phyloP scores from a whole-genome alignment of 805 yeast genomes.

The Suhomyces xylopsoci region DNA sequence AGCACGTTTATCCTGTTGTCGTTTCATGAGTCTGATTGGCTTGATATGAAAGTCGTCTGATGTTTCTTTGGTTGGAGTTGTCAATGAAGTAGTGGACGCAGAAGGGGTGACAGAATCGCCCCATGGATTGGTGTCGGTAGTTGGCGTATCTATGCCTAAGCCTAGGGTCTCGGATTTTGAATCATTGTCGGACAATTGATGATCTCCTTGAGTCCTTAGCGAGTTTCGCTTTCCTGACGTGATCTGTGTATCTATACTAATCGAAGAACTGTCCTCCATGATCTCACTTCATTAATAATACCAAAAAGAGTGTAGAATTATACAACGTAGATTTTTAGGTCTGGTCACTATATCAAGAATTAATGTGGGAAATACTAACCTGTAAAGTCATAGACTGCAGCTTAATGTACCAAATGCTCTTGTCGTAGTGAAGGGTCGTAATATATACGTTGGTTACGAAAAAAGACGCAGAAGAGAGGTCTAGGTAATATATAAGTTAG shows the following conservation, averaged over 20 bases:
- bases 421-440: background rate
- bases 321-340: background rate
- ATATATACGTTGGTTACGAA: background rate
- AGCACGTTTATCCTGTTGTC: constrained; percentile 15
- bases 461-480: background rate
- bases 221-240: background rate
- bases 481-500: background rate
- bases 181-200: background rate
- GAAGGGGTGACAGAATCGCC: background rate
- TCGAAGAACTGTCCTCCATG: background rate
- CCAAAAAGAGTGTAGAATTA: background rate
- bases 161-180: constrained; percentile 3
- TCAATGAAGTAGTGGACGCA: background rate
- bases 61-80: constrained; percentile 4
- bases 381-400: background rate
- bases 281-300: background rate
- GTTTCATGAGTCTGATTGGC: constrained; percentile 29
- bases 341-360: background rate
- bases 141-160: constrained; percentile 6
- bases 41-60: constrained; percentile 13
- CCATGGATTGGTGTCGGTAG: constrained; percentile 4
- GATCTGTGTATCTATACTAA: background rate
- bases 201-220: background rate
- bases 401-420: background rate
- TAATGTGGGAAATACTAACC: background rate